A percentile compares a stretch with the other conserved stretches of the same genome.
Conservation (phyloP, 208 protist genomes). For the Kentomonas sorsogonicus region DNA sequence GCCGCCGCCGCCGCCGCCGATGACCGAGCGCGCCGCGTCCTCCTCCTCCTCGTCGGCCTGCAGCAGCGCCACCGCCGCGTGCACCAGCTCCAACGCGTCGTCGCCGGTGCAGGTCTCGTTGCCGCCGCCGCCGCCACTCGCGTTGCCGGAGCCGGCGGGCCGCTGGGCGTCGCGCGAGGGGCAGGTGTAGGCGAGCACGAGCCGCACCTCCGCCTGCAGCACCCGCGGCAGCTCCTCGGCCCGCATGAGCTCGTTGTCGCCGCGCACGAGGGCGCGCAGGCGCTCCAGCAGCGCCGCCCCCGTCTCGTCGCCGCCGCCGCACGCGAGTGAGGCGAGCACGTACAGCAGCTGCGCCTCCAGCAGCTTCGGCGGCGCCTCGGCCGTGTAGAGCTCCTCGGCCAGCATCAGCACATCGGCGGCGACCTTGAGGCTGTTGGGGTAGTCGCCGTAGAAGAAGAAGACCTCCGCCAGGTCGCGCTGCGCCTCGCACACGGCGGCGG, state of each 20-base stretch:
- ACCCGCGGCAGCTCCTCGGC: constrained; percentile 13
- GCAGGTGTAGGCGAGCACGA: constrained; percentile 22
- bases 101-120: neutral
- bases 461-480: constrained; percentile 45
- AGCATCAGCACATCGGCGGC: constrained; percentile 50
- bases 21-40: constrained; percentile 36
- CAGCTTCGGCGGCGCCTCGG: constrained; percentile 29
- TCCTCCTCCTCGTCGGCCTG: constrained; percentile 29
- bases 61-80: constrained; percentile 35
- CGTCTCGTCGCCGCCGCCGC: constrained; percentile 17
- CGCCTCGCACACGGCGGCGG: constrained; percentile 29
- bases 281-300: constrained; percentile 11
- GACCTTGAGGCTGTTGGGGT: constrained; percentile 23
- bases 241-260: neutral
- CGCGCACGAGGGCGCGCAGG: constrained; percentile 16
- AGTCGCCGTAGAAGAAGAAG: constrained; percentile 46
- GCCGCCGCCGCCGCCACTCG: constrained; percentile 2
- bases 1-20: neutral
- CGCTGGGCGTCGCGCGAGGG: too few relatives aligned
- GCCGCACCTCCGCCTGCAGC: constrained; percentile 33
- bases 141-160: too few relatives aligned
- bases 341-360: constrained; percentile 28
- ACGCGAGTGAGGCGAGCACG: constrained; percentile 18
- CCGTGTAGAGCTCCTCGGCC: constrained; percentile 26
- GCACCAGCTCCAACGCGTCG: constrained; percentile 15